Percentiles rank a stretch among this genome's conserved stretches.
Evolutionary conservation across 768 basidiomycete species (phyloP).

Genomic region (Daedaleopsis nitida): DNA sequence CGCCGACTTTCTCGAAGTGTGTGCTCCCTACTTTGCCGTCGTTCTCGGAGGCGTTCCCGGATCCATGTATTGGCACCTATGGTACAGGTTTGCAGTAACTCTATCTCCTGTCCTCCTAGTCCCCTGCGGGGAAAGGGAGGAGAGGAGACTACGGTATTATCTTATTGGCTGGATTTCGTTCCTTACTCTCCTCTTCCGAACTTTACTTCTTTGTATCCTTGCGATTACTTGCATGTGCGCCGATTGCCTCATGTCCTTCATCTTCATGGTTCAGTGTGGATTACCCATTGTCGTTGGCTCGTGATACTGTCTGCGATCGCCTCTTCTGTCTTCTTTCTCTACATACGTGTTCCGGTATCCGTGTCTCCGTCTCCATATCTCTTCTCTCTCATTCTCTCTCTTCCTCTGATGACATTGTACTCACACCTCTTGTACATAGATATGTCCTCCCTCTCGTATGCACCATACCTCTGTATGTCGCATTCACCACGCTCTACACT

Average conservation of each 20-base stretch:
- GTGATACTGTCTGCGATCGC: constrained; percentile 17
- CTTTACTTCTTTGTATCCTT: neutral
- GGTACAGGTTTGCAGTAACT: constrained; percentile 14
- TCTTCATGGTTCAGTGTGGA: constrained; percentile 10
- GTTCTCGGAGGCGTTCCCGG: constrained; percentile 15
- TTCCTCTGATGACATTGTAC: neutral
- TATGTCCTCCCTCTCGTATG: constrained; percentile 4
- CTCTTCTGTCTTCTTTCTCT: neutral
- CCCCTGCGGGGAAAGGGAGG: constrained; percentile 22
- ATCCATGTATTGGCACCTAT: constrained; percentile 7
- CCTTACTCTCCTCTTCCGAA: neutral
- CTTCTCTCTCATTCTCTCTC: neutral
- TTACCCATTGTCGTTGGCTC: constrained; percentile 12
- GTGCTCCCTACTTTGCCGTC: constrained; percentile 4
- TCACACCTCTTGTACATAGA: constrained; percentile 7
- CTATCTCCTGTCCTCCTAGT: constrained; percentile 20
- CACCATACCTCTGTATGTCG: neutral
- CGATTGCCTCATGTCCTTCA: neutral
- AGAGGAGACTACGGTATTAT: constrained; percentile 14
- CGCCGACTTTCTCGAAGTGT: neutral
- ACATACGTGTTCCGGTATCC: neutral
- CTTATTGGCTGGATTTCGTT: constrained; percentile 6
- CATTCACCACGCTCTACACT: neutral
- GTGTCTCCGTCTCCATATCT: neutral
- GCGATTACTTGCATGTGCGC: neutral